A percentile compares a stretch with the other conserved stretches of the same genome.
Conservation (phyloP, 163 green algal species). For the Scenedesmus sp. region DNA sequence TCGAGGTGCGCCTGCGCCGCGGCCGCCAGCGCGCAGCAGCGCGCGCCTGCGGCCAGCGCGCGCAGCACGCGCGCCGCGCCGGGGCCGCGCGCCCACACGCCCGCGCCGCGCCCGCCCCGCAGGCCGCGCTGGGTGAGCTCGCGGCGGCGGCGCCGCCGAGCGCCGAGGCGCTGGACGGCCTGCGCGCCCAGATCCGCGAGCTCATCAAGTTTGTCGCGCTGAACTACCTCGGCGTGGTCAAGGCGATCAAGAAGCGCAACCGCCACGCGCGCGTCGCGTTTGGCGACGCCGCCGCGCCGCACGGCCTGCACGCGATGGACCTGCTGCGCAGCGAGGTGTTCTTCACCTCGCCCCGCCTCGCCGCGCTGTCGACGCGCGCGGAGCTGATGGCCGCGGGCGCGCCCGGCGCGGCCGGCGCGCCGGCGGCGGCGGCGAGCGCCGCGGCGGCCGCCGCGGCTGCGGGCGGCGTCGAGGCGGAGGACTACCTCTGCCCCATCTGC, state of each 20-base stretch:
- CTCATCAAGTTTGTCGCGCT: constrained; percentile 86
- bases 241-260: constrained; percentile 92
- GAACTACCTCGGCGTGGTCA: constrained; percentile 91
- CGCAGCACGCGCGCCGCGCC: background rate
- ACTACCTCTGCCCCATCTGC: constrained; percentile 90
- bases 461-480: constrained; percentile 51
- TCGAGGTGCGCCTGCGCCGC: constrained; percentile 51
- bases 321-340: constrained; percentile 81
- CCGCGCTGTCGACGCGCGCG: constrained; percentile 66
- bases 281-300: background rate
- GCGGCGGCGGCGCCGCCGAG: background rate
- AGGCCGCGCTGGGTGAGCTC: background rate
- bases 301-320: constrained; percentile 57
- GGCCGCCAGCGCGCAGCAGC: background rate
- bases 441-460: constrained; percentile 42
- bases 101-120: background rate
- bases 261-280: constrained; percentile 61
- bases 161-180: constrained; percentile 17
- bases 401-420: background rate
- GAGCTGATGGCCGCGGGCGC: constrained; percentile 59
- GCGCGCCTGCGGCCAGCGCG: too few species aligned
- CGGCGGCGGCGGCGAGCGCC: constrained; percentile 1
- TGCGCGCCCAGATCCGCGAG: constrained; percentile 68
- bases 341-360: constrained; percentile 84
- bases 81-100: too few species aligned